Conservation (phyloP, 345 rosid species). For the Brassica carinata region DNA sequence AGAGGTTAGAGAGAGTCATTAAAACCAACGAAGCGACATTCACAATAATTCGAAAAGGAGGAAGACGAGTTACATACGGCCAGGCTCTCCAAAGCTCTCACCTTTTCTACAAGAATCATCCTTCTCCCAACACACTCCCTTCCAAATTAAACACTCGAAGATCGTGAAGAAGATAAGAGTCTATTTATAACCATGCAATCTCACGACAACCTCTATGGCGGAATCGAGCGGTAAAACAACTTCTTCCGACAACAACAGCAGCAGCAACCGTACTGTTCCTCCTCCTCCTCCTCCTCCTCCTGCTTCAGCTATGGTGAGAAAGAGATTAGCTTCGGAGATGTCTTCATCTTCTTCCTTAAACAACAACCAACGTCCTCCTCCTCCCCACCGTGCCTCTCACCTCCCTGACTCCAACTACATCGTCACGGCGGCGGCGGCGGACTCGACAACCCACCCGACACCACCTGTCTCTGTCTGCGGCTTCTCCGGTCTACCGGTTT, state of each 20-base stretch:
- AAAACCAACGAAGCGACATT: conserved; percentile 41
- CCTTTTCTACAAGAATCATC: conserved; percentile 22
- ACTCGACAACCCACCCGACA: conserved; percentile 17
- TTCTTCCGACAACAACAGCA: conserved; percentile 33
- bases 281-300: conserved; percentile 20
- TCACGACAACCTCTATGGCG: conserved; percentile 48
- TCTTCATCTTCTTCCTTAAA: conserved; percentile 41
- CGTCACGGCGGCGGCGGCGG: neutral
- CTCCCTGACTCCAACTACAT: conserved; percentile 34
- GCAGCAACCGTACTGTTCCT: conserved; percentile 18
- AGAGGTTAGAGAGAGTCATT: conserved; percentile 29
- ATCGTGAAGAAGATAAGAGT: conserved; percentile 36
- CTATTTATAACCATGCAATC: conserved; percentile 39
- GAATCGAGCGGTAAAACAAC: conserved; percentile 47
- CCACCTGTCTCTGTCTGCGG: conserved; percentile 77
- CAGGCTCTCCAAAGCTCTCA: conserved; percentile 36
- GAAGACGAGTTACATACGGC: conserved; percentile 58
- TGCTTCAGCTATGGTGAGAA: conserved; percentile 56
- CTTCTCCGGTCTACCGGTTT: conserved; percentile 89
- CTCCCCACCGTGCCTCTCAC: conserved; percentile 43
- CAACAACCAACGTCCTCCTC: conserved; percentile 45
- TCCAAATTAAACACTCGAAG: conserved; percentile 29
- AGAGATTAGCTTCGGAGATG: conserved; percentile 89
- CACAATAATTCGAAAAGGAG: conserved; percentile 42
- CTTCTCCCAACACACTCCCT: conserved; percentile 23